phyloP scores from a whole-genome alignment of 345 rosid species.

The Brassica incana region DNA sequence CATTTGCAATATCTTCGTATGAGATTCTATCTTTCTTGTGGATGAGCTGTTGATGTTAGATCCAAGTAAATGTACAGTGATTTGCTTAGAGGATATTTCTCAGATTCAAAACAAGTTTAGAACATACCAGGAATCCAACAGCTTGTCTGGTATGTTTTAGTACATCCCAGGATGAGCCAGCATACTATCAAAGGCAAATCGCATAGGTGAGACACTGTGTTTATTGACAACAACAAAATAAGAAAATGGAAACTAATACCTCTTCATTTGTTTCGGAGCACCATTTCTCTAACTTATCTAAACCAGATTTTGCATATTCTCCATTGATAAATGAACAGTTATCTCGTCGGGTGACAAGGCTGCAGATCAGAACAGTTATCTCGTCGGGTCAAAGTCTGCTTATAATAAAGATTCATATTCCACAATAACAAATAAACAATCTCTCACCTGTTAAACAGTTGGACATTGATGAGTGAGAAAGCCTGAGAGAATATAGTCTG shows the following conservation, averaged over 20 bases:
- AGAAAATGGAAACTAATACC: constrained; percentile 40
- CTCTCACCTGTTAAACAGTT: constrained; percentile 81
- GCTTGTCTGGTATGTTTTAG: constrained; percentile 94
- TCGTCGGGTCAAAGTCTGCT: constrained; percentile 2
- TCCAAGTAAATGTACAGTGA: neutral
- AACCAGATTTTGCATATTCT: constrained; percentile 89
- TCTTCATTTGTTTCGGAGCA: constrained; percentile 83
- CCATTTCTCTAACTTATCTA: constrained; percentile 95
- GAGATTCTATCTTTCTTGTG: constrained; percentile 37
- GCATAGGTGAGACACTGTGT: constrained; percentile 16
- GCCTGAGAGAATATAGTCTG: constrained; percentile 91
- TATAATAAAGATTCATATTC: constrained; percentile 13
- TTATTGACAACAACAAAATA: neutral
- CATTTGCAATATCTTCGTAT: constrained; percentile 53
- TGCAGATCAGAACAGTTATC: constrained; percentile 38
- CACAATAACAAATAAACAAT: neutral
- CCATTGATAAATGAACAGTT: constrained; percentile 97
- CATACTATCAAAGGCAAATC: constrained; percentile 49
- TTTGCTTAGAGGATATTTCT: neutral
- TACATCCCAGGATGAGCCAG: constrained; percentile 90
- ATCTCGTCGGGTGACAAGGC: constrained; percentile 95
- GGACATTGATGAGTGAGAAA: constrained; percentile 84
- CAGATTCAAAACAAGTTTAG: constrained; percentile 1
- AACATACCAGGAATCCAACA: constrained; percentile 90
- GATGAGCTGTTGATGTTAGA: constrained; percentile 48